These are phyloP conservation scores for Antrodiella citrinella DNA, from an alignment of 768 basidiomycete species.

Conservation along the genomic window DNA sequence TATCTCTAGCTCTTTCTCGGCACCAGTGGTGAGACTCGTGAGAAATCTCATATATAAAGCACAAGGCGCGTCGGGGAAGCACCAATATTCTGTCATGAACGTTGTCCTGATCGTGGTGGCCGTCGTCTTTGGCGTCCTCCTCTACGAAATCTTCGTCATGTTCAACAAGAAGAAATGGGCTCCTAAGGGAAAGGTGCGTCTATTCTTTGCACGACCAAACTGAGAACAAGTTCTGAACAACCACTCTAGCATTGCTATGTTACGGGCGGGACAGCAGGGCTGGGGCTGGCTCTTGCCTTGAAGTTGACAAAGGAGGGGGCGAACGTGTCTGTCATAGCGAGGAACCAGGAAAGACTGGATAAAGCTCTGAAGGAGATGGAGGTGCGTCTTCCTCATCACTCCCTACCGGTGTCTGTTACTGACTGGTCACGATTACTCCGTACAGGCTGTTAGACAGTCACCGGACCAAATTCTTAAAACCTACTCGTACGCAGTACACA, in stretches of 20 bases:
- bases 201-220: too few species aligned
- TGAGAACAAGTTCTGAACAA: neutral
- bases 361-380: slow-evolving; percentile 55
- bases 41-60: too few species aligned
- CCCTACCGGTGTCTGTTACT: too few species aligned
- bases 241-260: slow-evolving; percentile 68
- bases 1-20: too few species aligned
- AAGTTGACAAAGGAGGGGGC: slow-evolving; percentile 64
- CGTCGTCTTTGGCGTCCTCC: too few species aligned
- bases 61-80: too few species aligned
- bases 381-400: slow-evolving; percentile 32
- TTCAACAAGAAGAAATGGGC: slow-evolving; percentile 23
- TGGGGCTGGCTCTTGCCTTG: slow-evolving; percentile 68
- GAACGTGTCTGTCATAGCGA: slow-evolving; percentile 79
- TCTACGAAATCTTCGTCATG: neutral
- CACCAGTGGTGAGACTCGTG: too few species aligned
- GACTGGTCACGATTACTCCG: neutral
- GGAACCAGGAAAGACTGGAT: slow-evolving; percentile 57
- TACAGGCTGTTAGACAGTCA: slow-evolving; percentile 42
- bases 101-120: too few species aligned
- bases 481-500: slow-evolving; percentile 59
- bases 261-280: slow-evolving; percentile 77
- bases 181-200: slow-evolving; percentile 11
- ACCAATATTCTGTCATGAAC: too few species aligned
- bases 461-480: slow-evolving; percentile 54